Conservation (phyloP, 176 grass and related monocot genomes). For the Coix lacrymajobi region DNA sequence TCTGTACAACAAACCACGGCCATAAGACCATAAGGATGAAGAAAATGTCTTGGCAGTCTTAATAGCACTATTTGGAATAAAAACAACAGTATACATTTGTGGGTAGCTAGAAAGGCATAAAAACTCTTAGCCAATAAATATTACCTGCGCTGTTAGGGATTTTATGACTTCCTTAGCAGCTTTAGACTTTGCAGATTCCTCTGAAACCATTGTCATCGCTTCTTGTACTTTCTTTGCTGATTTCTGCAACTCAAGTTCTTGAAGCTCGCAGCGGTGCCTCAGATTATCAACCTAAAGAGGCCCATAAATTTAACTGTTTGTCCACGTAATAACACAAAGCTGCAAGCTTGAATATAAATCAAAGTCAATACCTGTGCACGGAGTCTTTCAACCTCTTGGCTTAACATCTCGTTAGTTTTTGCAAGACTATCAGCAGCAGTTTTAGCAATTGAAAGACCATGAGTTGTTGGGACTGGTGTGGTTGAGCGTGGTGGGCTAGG, state of each 20-base stretch:
- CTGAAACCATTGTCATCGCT: conserved; percentile 59
- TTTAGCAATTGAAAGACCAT: conserved; percentile 80
- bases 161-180: conserved; percentile 99
- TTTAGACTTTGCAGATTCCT: conserved; percentile 96
- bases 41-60: background rate
- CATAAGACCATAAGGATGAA: background rate
- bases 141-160: conserved; percentile 81
- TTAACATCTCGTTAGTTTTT: conserved; percentile 82
- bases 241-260: conserved; percentile 83
- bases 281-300: conserved; percentile 76
- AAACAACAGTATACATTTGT: background rate
- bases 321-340: background rate
- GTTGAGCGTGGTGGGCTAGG: conserved; percentile 78
- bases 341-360: conserved; percentile 1
- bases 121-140: conserved; percentile 9
- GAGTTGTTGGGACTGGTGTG: conserved; percentile 74
- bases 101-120: background rate
- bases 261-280: conserved; percentile 63
- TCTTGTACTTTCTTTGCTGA: conserved; percentile 88
- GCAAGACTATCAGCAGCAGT: conserved; percentile 57
- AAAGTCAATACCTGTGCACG: conserved; percentile 62
- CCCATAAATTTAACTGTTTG: background rate
- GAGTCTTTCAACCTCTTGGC: conserved; percentile 82
- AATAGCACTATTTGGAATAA: background rate
- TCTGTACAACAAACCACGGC: background rate